Percentiles rank a stretch among this genome's conserved stretches.
Conservation (phyloP, 257 asterid species). For the Lavandula angustifolia region DNA sequence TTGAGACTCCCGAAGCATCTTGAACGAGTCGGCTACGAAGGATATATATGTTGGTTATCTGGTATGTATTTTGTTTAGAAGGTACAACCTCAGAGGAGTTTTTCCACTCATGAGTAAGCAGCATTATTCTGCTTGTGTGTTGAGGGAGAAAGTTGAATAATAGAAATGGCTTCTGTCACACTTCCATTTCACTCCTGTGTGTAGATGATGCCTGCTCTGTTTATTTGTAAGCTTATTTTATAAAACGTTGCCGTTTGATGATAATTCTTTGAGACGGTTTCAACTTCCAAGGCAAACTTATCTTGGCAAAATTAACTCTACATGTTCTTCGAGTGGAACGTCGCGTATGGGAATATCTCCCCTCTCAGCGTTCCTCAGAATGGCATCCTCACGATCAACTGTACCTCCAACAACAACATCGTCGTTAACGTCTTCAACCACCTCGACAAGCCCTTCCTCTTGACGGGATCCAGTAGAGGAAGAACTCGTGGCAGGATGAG, state of each 20-base stretch:
- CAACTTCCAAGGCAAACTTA: no score
- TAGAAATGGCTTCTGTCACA: slow-evolving; percentile 28
- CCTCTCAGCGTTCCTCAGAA: slow-evolving; percentile 58
- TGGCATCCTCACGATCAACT: slow-evolving; percentile 56
- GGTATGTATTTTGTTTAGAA: slow-evolving; percentile 34
- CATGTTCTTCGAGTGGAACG: slow-evolving; percentile 43
- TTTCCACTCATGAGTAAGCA: slow-evolving; percentile 18
- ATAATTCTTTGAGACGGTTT: background rate
- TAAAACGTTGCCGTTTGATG: background rate
- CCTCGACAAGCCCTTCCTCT: slow-evolving; percentile 54
- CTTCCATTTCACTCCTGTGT: slow-evolving; percentile 17
- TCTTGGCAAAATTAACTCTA: no score
- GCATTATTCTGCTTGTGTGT: slow-evolving; percentile 27
- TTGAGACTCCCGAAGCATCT: slow-evolving; percentile 85
- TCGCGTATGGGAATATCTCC: slow-evolving; percentile 49
- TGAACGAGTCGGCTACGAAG: slow-evolving; percentile 38
- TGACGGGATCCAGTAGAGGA: slow-evolving; percentile 60
- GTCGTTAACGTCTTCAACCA: slow-evolving; percentile 51
- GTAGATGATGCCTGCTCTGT: slow-evolving; percentile 18
- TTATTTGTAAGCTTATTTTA: slow-evolving; percentile 10
- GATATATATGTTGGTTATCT: slow-evolving; percentile 24
- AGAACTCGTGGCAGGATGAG: slow-evolving; percentile 62
- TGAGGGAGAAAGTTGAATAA: slow-evolving; percentile 34
- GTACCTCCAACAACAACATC: slow-evolving; percentile 63
- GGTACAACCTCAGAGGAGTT: background rate